phyloP scores from a whole-genome alignment of 768 basidiomycete species.

The Amanita inopinata region DNA sequence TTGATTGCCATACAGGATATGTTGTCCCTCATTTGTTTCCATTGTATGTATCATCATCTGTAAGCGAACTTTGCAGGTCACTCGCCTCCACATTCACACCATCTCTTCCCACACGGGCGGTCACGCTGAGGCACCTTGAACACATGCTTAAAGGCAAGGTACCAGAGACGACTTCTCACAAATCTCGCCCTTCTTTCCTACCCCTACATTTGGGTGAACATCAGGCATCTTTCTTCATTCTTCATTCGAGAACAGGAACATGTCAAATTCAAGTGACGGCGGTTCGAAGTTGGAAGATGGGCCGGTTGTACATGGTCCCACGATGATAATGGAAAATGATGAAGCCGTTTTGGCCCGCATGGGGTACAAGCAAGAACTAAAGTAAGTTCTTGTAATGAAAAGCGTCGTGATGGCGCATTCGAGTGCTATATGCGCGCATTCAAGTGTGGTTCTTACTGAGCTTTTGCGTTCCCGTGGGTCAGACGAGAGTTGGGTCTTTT shows the following conservation, averaged over 20 bases:
- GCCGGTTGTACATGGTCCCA: background rate
- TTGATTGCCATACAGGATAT: no score
- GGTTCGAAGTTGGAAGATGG: background rate
- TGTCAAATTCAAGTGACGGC: background rate
- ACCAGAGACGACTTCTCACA: no score
- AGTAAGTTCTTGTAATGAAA: slow-evolving; percentile 7
- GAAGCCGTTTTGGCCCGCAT: slow-evolving; percentile 17
- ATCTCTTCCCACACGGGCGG: no score
- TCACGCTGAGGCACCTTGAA: no score
- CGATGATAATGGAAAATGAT: slow-evolving; percentile 12
- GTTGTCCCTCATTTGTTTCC: background rate
- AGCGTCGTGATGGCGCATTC: background rate
- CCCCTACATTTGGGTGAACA: background rate
- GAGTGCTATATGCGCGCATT: background rate
- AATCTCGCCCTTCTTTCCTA: no score
- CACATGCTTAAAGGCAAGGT: no score
- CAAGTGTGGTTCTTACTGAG: background rate
- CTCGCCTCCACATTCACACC: no score
- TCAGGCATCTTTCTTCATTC: background rate
- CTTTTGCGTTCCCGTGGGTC: background rate
- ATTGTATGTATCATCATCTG: background rate
- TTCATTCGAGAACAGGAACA: background rate
- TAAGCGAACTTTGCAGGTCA: no score
- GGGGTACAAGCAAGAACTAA: slow-evolving; percentile 19
- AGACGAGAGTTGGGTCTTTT: slow-evolving; percentile 56